A percentile compares a stretch with the other conserved stretches of the same genome.
These are phyloP conservation scores for Termitomyces sp. DNA, from an alignment of 768 basidiomycete genomes.

Conservation along the genomic window DNA sequence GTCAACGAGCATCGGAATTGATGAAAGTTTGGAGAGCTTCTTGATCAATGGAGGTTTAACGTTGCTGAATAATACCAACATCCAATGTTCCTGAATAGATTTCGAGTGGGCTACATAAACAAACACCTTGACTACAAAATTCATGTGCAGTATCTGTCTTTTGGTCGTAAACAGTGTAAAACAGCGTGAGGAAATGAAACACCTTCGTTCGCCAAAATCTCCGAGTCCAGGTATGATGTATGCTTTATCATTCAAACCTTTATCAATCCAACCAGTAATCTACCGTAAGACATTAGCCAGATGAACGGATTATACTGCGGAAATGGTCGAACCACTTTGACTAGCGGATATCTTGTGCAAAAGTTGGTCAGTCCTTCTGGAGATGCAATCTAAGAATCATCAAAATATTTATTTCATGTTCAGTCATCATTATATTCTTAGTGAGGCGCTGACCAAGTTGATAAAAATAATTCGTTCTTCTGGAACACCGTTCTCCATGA, in stretches of 20 bases:
- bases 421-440: neutral
- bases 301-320: neutral
- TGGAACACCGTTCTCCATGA: conserved; percentile 87
- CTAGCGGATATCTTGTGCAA: conserved; percentile 64
- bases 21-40: neutral
- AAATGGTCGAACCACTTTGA: conserved; percentile 73
- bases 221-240: conserved; percentile 94
- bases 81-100: neutral
- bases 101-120: neutral
- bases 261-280: conserved; percentile 96
- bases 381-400: conserved; percentile 61
- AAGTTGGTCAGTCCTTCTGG: conserved; percentile 87
- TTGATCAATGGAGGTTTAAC: neutral
- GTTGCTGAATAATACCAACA: neutral
- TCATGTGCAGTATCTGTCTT: neutral
- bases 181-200: neutral
- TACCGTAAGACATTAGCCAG: conserved; percentile 19
- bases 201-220: conserved; percentile 95
- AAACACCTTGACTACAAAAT: neutral
- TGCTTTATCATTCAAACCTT: conserved; percentile 85
- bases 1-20: neutral
- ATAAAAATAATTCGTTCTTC: conserved; percentile 95
- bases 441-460: conserved; percentile 60
- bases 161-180: neutral
- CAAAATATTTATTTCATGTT: neutral